Evolutionary conservation across 1,139 yeast genomes (phyloP), one percentile per base, ranked within the genome.

Genomic region (Candida sanyaensis): DNA sequence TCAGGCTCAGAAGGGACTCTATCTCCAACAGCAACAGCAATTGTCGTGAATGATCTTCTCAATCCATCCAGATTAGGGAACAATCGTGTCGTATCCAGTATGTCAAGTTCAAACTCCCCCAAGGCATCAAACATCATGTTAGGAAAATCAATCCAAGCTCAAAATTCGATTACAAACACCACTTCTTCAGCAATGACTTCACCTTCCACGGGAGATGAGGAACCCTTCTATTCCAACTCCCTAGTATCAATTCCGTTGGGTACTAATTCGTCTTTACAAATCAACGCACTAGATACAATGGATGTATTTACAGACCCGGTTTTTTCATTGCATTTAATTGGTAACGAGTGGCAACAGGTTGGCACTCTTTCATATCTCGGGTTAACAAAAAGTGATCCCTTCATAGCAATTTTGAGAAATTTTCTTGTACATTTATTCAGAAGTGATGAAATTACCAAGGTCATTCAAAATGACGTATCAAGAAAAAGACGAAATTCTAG

Each of bases 321-420:
- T 46, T 64, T 57, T 50, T 66, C 78, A 0, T 55, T 75, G 24
- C 61, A 64, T 47, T 61, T 70, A 6, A 78, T 74, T 45, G 79
- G 79, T 2, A 63, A 67, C 1, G 55, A 56, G 37, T 66, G 77
- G 68, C 78, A 73, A 50, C 69, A 65, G 40, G 77, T 73, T 46
- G 80, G 80, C 1, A 61, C 66, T n/a, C 53, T 75, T 27, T 70
- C 78, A 2, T 75, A 72, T 48, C 64, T 73, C 40, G 80, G 79
- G 1, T 57, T 75, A 38, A 69, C 76, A 4, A 75, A 75, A 50
- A 63, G 72, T 49, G 80, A 75, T 52, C 71, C 75, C 6, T 75
- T 69, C 51, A 65, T 73, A 33, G 69, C 69, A 45, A 63, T 73
- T 38, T 60, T 75, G 38, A 61, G 80, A 34, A 65, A 67, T 42